Evolutionary conservation across 2,329 filamentous ascomycete species (phyloP).

Genomic region (Rhinocladiella mackenziei): DNA sequence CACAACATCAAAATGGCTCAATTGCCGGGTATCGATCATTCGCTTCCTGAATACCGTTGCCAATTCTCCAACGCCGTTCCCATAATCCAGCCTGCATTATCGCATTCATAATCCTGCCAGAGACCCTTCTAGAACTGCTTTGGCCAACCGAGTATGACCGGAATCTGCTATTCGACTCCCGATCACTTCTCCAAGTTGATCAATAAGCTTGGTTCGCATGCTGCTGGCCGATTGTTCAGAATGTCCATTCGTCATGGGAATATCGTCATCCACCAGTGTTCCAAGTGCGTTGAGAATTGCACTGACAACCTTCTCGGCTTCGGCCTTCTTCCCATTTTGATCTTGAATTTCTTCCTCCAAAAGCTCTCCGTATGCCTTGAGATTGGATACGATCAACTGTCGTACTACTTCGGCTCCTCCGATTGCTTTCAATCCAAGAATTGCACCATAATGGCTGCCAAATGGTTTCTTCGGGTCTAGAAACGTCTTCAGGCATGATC

Average conservation of each 20-base stretch:
- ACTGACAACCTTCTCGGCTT: slow-evolving; percentile 58
- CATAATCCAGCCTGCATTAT: not conserved
- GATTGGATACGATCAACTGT: slow-evolving; percentile 62
- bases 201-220: slow-evolving; percentile 42
- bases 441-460: slow-evolving; percentile 81
- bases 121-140: slow-evolving; percentile 35
- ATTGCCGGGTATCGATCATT: no score
- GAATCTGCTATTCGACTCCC: slow-evolving; percentile 41
- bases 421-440: slow-evolving; percentile 73
- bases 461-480: slow-evolving; percentile 80
- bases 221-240: slow-evolving; percentile 37
- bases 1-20: no score
- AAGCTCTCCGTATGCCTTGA: slow-evolving; percentile 60
- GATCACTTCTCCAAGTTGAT: slow-evolving; percentile 42
- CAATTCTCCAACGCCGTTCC: no score
- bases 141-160: slow-evolving; percentile 40
- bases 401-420: slow-evolving; percentile 66
- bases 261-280: slow-evolving; percentile 48
- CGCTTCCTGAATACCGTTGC: no score
- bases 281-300: slow-evolving; percentile 56
- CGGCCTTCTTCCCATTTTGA: slow-evolving; percentile 49
- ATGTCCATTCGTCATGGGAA: slow-evolving; percentile 39
- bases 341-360: slow-evolving; percentile 53
- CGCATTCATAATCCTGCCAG: slow-evolving; percentile 12
- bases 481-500: slow-evolving; percentile 90